A percentile compares a stretch with the other conserved stretches of the same genome.
Conservation (phyloP, 306 rosid genomes). For the Cyclanthera cordifolia region DNA sequence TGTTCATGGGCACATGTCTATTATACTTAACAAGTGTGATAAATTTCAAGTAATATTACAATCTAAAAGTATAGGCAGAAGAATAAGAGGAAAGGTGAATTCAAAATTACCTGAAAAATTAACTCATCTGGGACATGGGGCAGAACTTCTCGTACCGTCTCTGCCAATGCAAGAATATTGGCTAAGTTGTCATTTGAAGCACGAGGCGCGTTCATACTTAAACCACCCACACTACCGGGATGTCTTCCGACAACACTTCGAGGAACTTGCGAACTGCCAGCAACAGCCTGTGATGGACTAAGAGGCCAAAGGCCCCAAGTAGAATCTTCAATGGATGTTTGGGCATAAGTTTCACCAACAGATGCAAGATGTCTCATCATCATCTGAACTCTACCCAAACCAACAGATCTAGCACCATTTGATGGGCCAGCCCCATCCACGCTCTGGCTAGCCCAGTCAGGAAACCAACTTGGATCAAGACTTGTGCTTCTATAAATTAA, state of each 20-base stretch:
- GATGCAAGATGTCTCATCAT: slow-evolving; percentile 99
- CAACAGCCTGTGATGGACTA: slow-evolving; percentile 56
- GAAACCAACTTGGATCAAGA: slow-evolving; percentile 77
- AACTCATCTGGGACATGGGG: slow-evolving; percentile 86
- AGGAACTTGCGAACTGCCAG: slow-evolving; percentile 39
- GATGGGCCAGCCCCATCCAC: slow-evolving; percentile 95
- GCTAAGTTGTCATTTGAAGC: slow-evolving; percentile 51
- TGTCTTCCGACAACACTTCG: slow-evolving; percentile 39
- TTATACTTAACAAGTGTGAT: not conserved
- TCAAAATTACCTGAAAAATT: slow-evolving; percentile 70
- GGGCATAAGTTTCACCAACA: slow-evolving; percentile 92
- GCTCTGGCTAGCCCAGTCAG: slow-evolving; percentile 72
- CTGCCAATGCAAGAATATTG: slow-evolving; percentile 91
- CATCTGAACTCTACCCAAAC: slow-evolving; percentile 92
- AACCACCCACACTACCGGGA: slow-evolving; percentile 40
- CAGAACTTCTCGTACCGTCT: slow-evolving; percentile 88
- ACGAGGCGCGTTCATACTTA: slow-evolving; percentile 35
- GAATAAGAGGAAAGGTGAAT: not conserved
- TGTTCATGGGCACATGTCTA: not conserved
- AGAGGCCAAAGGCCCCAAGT: slow-evolving; percentile 91
- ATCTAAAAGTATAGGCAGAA: slow-evolving; percentile 2
- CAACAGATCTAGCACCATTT: slow-evolving; percentile 56
- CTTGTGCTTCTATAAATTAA: slow-evolving; percentile 51
- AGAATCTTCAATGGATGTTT: slow-evolving; percentile 65
- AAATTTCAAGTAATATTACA: not conserved